phyloP scores from a whole-genome alignment of 257 asterid species.

The Nicotiana paniculata region DNA sequence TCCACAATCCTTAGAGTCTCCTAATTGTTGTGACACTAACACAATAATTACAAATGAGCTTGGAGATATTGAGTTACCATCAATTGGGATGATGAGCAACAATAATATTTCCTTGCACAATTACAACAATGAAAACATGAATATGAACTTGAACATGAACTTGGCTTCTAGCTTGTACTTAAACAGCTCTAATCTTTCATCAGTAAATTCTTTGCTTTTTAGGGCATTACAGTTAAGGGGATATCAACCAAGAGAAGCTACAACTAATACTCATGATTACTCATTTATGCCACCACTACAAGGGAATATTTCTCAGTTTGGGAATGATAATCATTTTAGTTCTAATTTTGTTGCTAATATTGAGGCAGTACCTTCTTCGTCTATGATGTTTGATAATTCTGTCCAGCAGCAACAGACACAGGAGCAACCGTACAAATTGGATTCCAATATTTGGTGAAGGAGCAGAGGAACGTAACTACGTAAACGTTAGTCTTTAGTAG shows the following conservation, averaged over 20 bases:
- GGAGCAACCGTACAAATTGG: constrained; percentile 55
- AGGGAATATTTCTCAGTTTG: constrained; percentile 25
- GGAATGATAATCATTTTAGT: constrained; percentile 21
- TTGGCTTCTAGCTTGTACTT: constrained; percentile 38
- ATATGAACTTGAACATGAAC: neutral
- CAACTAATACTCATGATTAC: constrained; percentile 5
- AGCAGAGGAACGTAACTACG: neutral
- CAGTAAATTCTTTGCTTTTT: constrained; percentile 27
- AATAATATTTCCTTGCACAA: constrained; percentile 24
- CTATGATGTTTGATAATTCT: neutral
- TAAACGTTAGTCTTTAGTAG: neutral
- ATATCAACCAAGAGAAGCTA: constrained; percentile 5
- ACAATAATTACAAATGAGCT: constrained; percentile 29
- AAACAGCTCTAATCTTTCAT: constrained; percentile 26
- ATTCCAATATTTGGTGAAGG: constrained; percentile 56
- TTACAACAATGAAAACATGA: constrained; percentile 13
- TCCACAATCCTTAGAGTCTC: constrained; percentile 56
- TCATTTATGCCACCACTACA: constrained; percentile 16
- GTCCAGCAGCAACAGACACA: constrained; percentile 24
- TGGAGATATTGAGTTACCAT: constrained; percentile 50
- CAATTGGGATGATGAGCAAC: constrained; percentile 7
- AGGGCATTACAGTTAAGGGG: constrained; percentile 65
- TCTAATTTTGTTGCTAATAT: neutral
- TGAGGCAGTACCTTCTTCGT: neutral
- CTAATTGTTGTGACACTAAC: constrained; percentile 31